Percentiles rank a stretch among this genome's conserved stretches.
phyloP scores from a whole-genome alignment of 352 stramenopile species.

The Phytophthora cactorum region DNA sequence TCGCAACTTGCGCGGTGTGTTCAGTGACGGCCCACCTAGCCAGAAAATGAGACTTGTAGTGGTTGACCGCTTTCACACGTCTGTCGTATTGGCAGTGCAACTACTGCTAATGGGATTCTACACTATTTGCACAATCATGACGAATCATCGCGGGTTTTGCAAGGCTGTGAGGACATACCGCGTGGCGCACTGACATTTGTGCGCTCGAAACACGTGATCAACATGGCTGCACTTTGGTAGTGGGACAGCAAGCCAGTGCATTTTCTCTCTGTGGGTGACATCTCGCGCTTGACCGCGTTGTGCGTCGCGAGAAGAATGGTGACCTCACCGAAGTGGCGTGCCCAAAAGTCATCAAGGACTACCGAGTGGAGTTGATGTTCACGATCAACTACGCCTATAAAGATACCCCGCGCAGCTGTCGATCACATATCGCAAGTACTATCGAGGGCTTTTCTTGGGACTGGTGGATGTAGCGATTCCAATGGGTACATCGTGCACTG shows the following conservation, averaged over 20 bases:
- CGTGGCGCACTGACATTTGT: slow-evolving; percentile 6
- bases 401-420: neutral
- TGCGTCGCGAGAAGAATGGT: neutral
- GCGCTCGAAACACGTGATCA: slow-evolving; percentile 5
- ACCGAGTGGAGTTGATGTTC: neutral
- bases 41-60: slow-evolving; percentile 10
- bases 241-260: neutral
- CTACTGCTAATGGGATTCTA: slow-evolving; percentile 6
- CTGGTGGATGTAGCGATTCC: neutral
- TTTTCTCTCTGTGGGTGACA: neutral
- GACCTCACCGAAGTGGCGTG: neutral
- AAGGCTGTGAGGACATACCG: slow-evolving; percentile 6
- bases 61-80: slow-evolving; percentile 10
- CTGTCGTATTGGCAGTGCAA: slow-evolving; percentile 3
- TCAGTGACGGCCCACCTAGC: neutral
- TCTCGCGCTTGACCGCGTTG: neutral
- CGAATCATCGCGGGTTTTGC: slow-evolving; percentile 9
- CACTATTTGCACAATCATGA: slow-evolving; percentile 8
- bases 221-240: slow-evolving; percentile 9
- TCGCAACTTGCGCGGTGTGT: slow-evolving; percentile 10
- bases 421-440: neutral
- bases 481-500: neutral
- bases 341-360: neutral
- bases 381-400: neutral
- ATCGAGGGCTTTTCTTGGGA: neutral